Evolutionary conservation across 2,329 filamentous ascomycete genomes (phyloP).

Genomic region (Diaporthe velutina): DNA sequence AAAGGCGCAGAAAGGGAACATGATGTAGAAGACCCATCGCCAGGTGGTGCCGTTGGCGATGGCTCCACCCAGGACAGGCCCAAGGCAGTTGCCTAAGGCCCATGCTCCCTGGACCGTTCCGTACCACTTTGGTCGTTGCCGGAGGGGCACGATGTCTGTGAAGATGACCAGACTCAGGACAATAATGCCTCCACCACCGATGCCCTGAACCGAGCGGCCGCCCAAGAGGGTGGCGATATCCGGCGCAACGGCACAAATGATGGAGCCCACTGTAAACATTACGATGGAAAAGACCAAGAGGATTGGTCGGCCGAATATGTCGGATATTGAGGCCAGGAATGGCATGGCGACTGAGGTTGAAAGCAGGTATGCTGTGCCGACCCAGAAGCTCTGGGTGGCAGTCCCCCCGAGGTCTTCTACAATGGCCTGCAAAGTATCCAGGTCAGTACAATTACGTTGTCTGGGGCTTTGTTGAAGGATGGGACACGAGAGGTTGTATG

Average conservation of each 20-base stretch:
- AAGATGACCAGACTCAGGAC: constrained; percentile 56
- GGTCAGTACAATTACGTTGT: constrained; percentile 15
- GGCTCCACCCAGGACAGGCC: constrained; percentile 54
- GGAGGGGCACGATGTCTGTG: constrained; percentile 57
- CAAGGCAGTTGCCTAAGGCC: constrained; percentile 56
- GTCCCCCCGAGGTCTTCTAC: constrained; percentile 44
- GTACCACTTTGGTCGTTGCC: constrained; percentile 57
- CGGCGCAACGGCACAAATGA: constrained; percentile 53
- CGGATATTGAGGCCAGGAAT: constrained; percentile 49
- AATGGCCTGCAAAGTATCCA: constrained; percentile 40
- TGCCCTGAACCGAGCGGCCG: constrained; percentile 55
- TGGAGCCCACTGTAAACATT: constrained; percentile 59
- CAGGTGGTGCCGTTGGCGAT: constrained; percentile 54
- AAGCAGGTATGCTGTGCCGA: constrained; percentile 47
- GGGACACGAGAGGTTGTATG: too few relatives aligned
- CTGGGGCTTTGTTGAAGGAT: background rate
- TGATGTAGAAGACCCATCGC: constrained; percentile 64
- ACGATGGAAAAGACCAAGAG: constrained; percentile 50
- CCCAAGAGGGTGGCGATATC: constrained; percentile 51
- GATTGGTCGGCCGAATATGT: constrained; percentile 52
- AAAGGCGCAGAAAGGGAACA: constrained; percentile 58
- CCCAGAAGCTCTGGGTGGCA: constrained; percentile 47
- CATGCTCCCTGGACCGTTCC: constrained; percentile 53
- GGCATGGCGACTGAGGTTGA: constrained; percentile 47
- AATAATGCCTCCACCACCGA: constrained; percentile 57